Conservation (phyloP, 1,284 basidiomycete genomes). For the Fomes fomentarius region DNA sequence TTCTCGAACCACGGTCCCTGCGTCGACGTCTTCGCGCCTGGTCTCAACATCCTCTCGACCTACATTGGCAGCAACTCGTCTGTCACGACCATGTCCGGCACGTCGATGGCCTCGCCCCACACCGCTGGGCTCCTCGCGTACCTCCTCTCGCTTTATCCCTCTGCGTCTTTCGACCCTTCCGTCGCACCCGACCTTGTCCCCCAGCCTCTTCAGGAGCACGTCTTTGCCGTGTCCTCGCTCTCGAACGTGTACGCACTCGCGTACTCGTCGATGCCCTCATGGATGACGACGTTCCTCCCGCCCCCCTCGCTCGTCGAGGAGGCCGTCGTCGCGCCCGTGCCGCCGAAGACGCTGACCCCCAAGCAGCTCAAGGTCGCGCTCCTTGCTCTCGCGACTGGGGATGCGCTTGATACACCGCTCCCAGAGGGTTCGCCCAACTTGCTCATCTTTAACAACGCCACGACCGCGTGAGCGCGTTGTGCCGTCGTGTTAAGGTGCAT, state of each 20-base stretch:
- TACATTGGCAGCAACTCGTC: conserved; percentile 64
- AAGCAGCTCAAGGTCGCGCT: conserved; percentile 65
- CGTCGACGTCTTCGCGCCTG: conserved; percentile 80
- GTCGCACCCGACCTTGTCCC: conserved; percentile 36
- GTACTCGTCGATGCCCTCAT: conserved; percentile 59
- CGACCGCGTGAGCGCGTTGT: conserved; percentile 20
- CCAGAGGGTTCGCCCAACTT: conserved; percentile 56
- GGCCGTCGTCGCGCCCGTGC: conserved; percentile 43
- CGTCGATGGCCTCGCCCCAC: conserved; percentile 63
- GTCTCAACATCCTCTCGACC: conserved; percentile 66
- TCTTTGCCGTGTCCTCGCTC: conserved; percentile 26
- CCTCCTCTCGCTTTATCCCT: conserved; percentile 68
- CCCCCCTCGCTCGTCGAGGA: conserved; percentile 51
- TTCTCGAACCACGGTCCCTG: conserved; percentile 77
- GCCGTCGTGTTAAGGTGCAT: not conserved
- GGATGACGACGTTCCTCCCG: conserved; percentile 63
- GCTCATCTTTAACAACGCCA: conserved; percentile 64
- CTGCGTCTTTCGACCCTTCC: conserved; percentile 49
- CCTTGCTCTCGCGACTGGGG: conserved; percentile 52
- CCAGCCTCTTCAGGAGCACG: conserved; percentile 20
- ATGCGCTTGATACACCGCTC: conserved; percentile 43
- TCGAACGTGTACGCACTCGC: conserved; percentile 53
- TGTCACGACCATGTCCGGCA: conserved; percentile 67
- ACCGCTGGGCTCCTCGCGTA: conserved; percentile 73
- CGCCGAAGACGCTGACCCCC: conserved; percentile 50